Base-by-base conservation (phyloP, 2,329 filamentous ascomycete species). In the Hypoxylon sp. region DNA sequence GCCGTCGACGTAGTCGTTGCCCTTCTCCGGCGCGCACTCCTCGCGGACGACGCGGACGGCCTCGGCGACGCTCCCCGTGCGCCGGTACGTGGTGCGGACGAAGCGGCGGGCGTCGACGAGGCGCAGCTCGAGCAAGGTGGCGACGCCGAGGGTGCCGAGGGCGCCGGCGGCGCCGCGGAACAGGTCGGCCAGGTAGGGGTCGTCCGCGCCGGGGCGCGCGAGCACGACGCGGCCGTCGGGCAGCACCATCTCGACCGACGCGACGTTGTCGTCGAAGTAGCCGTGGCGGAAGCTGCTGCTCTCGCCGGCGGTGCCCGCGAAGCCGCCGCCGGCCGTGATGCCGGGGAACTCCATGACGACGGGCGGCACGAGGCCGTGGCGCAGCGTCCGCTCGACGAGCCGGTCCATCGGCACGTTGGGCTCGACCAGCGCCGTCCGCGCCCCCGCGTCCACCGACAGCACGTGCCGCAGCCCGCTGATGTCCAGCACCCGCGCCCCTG, bases 261-360 rank as follows among this genome's bases (percentile, higher is more conserved):
- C 79, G 58, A 91, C 79, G 0, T 82, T 88, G 37, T 83, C 80
- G 70, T 90, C 85, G 69, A 91, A 91, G 74, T 89, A 89, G 35
- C 89, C 89, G 70, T 90, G 83, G 57, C 81, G 81, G 75, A 91
- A 92, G 15, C 82, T 86, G 63, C 81, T 85, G 74, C 85, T 88
- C 77, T 92, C 89, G 21, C 88, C 88, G 0, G 87, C 85, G 0
- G 87, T 90, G 8, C 88, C 88, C 0, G 88, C 85, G 71, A 84
- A 91, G 3, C 87, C 88, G 33, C 89, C 88, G 20, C 88, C 88
- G 1, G 85, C 86, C 0, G 88, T 91, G 72, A 91, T 91, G 27
- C 88, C 88, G 0, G 88, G 88, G 65, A 91, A 91, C 72, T 91
- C 88, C 85, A 89, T 90, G 20, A 91, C 87, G 2, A 91, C 85